Evolutionary conservation across 202 grass and related monocot species (phyloP).

Genomic region (Eragrostis tef): DNA sequence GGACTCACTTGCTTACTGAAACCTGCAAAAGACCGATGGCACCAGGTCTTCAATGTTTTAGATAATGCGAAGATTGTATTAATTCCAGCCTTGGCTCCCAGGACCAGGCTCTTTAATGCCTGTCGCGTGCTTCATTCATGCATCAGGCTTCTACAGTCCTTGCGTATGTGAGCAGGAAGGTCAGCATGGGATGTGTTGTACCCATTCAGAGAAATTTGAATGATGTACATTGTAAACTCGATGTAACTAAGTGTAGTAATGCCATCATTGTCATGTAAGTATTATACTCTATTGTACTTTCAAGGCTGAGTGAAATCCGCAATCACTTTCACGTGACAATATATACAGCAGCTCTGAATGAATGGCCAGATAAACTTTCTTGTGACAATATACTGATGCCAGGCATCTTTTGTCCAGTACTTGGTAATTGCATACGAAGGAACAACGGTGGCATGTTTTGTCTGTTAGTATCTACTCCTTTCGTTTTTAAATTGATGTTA

Average conservation of each 20-base stretch:
- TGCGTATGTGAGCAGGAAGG: not conserved
- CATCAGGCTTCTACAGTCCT: not conserved
- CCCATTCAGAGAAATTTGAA: not conserved
- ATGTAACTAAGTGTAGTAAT: not conserved
- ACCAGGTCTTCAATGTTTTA: not conserved
- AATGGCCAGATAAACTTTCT: no score
- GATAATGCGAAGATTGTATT: no score
- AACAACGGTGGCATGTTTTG: not conserved
- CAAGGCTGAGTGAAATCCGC: no score
- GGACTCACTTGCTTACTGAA: conserved; percentile 40
- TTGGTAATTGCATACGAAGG: no score
- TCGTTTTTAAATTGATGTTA: no score
- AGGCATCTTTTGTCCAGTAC: not conserved
- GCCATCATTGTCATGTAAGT: no score
- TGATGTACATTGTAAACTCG: not conserved
- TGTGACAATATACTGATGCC: no score
- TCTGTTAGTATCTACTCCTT: conserved; percentile 1
- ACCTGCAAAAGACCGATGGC: not conserved
- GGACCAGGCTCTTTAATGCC: no score
- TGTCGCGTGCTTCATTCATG: not conserved
- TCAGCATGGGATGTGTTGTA: not conserved
- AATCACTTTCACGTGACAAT: no score
- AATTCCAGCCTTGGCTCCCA: no score
- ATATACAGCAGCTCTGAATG: no score
- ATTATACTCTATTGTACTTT: no score